phyloP scores from a whole-genome alignment of 352 stramenopile genomes.

The Pythium phragmiticola region DNA sequence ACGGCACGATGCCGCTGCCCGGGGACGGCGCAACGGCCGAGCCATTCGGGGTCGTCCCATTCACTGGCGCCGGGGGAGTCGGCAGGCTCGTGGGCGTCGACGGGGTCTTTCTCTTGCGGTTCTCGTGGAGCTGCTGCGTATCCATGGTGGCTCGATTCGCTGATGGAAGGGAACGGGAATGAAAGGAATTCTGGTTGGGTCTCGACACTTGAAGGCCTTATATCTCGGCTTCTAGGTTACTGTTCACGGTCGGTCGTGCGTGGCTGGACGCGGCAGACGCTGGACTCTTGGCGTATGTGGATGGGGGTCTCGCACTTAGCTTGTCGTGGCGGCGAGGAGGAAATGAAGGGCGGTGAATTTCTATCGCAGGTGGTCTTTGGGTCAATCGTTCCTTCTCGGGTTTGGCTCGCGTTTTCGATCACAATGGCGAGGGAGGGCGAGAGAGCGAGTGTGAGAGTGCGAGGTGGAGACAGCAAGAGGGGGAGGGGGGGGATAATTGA shows the following conservation, averaged over 20 bases:
- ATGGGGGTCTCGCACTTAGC: not conserved
- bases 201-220: not conserved
- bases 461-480: conserved; percentile 16
- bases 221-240: conserved; percentile 1
- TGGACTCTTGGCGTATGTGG: not conserved
- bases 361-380: too few species aligned
- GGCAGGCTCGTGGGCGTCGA: conserved; percentile 36
- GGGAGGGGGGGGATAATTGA: conserved; percentile 23
- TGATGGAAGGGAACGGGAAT: not conserved
- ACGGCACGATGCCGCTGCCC: conserved; percentile 14
- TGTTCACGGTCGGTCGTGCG: conserved; percentile 7
- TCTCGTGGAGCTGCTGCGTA: conserved; percentile 26
- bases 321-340: not conserved
- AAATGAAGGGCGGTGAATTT: not conserved
- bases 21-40: conserved; percentile 8
- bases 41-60: conserved; percentile 6
- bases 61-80: conserved; percentile 1
- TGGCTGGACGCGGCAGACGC: not conserved
- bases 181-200: not conserved
- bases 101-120: conserved; percentile 80
- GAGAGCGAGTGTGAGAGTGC: conserved; percentile 26
- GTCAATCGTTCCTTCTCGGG: conserved; percentile 1
- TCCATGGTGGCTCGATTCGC: conserved; percentile 12
- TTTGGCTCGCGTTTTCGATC: conserved; percentile 12
- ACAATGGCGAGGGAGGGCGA: conserved; percentile 9